Percentiles rank a stretch among this genome's conserved stretches.
phyloP scores from a whole-genome alignment of 805 yeast species.

The Hermanozyma aechmeae region DNA sequence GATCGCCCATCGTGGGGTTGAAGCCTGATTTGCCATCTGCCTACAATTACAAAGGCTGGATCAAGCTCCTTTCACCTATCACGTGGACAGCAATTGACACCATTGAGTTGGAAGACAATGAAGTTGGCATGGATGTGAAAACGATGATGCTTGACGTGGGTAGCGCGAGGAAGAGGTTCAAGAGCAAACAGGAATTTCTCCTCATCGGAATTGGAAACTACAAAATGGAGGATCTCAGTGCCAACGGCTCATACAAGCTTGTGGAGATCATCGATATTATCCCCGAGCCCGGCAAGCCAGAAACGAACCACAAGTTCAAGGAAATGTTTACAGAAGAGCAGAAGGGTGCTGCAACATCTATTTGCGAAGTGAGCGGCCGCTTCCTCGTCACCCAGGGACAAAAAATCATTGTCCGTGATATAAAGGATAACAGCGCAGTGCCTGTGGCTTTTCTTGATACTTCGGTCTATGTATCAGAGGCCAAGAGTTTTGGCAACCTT shows the following conservation, averaged over 20 bases:
- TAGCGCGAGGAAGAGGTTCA: constrained; percentile 30
- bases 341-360: constrained; percentile 74
- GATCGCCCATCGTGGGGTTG: constrained; percentile 49
- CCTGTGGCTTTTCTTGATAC: constrained; percentile 93
- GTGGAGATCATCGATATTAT: constrained; percentile 73
- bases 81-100: constrained; percentile 74
- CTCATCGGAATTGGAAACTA: constrained; percentile 72
- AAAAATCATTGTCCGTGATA: constrained; percentile 66
- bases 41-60: constrained; percentile 44
- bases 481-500: constrained; percentile 76
- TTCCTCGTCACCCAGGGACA: constrained; percentile 83
- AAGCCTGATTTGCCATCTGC: constrained; percentile 47
- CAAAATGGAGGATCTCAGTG: constrained; percentile 71
- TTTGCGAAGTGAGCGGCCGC: constrained; percentile 76
- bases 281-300: constrained; percentile 85
- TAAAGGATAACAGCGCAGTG: constrained; percentile 79
- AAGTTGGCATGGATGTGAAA: constrained; percentile 50
- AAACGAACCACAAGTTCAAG: constrained; percentile 70
- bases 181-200: constrained; percentile 53
- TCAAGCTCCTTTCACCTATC: constrained; percentile 61
- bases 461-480: constrained; percentile 68
- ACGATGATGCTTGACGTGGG: constrained; percentile 43
- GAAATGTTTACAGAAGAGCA: constrained; percentile 63
- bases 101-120: constrained; percentile 56
- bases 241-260: constrained; percentile 69